phyloP scores from a whole-genome alignment of 495 filamentous ascomycete species.

The Lasiosphaeriaceae sp. region DNA sequence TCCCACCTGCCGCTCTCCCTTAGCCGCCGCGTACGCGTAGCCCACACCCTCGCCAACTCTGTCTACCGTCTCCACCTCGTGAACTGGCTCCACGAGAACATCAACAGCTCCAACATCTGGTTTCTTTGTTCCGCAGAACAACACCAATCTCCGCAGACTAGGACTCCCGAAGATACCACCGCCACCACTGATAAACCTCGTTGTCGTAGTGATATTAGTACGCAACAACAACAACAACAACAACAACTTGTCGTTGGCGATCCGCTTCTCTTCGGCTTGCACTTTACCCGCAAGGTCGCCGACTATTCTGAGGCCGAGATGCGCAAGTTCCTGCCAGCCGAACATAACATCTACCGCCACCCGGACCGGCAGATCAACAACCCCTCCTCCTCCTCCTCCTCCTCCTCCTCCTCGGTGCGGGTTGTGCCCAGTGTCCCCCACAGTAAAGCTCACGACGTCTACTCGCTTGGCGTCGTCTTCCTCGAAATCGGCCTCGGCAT shows the following conservation, averaged over 20 bases:
- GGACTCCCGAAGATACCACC: too few species aligned
- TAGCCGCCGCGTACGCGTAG: not conserved
- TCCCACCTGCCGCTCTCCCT: not conserved
- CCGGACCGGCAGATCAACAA: not conserved
- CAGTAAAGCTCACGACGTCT: not conserved
- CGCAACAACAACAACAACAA: too few species aligned
- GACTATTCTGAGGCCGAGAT: not conserved
- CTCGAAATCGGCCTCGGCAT: not conserved
- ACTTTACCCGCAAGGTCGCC: not conserved
- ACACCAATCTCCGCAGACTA: not conserved
- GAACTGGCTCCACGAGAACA: not conserved
- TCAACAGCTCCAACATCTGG: not conserved
- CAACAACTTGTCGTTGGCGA: not conserved
- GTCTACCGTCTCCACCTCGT: not conserved
- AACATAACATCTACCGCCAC: not conserved
- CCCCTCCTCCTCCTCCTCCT: too few species aligned
- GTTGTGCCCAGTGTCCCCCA: not conserved
- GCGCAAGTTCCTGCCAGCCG: not conserved
- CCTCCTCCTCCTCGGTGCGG: too few species aligned
- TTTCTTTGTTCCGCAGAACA: not conserved
- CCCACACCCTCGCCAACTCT: not conserved
- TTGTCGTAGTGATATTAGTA: too few species aligned
- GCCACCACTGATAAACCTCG: too few species aligned
- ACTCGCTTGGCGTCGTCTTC: not conserved
- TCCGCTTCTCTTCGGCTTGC: not conserved